Evolutionary conservation across 2,329 filamentous ascomycete genomes (phyloP).

Genomic region (Claviceps sp.): DNA sequence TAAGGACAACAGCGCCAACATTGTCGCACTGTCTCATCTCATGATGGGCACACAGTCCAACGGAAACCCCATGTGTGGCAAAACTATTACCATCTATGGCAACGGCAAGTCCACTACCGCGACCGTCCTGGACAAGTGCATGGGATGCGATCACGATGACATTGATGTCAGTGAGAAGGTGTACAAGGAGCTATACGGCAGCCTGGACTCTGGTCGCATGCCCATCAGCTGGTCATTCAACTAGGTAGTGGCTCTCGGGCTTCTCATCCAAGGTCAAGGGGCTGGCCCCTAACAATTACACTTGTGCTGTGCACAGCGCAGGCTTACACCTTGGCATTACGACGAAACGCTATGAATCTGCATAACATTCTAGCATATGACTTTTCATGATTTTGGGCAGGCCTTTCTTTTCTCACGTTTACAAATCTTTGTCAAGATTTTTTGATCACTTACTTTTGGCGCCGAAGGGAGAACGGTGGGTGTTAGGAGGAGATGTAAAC

Average conservation of each 20-base stretch:
- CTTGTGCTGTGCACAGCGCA: slow-evolving; percentile 8
- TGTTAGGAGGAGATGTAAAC: too few relatives aligned
- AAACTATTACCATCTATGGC: slow-evolving; percentile 49
- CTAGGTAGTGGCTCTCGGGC: slow-evolving; percentile 11
- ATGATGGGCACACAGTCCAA: slow-evolving; percentile 55
- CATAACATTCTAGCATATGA: slow-evolving; percentile 1
- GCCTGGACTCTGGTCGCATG: slow-evolving; percentile 29
- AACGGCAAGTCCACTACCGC: slow-evolving; percentile 46
- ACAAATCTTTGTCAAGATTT: background rate
- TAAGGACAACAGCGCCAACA: slow-evolving; percentile 37
- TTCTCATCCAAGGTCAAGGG: background rate
- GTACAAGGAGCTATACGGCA: slow-evolving; percentile 39
- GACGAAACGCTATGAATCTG: background rate
- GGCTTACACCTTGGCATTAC: background rate
- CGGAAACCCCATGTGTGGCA: slow-evolving; percentile 57
- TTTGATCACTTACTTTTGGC: background rate
- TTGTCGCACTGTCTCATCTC: slow-evolving; percentile 54
- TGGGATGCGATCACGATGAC: slow-evolving; percentile 42
- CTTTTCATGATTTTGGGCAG: slow-evolving; percentile 2
- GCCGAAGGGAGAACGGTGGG: too few relatives aligned
- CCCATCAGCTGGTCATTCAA: slow-evolving; percentile 34
- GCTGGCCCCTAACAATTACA: background rate
- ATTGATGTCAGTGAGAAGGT: slow-evolving; percentile 49
- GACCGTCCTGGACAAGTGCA: slow-evolving; percentile 61
- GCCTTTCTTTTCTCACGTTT: background rate